Conservation (phyloP, 2,329 filamentous ascomycete genomes). For the Curvularia eragrostidis region DNA sequence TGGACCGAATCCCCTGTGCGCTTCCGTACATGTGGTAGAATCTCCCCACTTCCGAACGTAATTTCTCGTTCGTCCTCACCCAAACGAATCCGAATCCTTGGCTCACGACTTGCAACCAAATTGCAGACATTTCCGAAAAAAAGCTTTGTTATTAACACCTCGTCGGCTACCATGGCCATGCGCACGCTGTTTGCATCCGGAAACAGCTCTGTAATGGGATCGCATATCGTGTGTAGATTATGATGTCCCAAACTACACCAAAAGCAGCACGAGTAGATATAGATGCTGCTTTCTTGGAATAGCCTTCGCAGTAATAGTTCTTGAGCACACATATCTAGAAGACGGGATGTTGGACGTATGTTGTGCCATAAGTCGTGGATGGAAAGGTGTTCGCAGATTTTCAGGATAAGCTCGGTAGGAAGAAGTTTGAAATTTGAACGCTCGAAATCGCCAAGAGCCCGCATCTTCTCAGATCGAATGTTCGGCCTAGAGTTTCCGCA, state of each 20-base stretch:
- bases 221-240: neutral
- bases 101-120: conserved; percentile 6
- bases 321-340: conserved; percentile 10
- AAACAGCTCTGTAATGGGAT: conserved; percentile 6
- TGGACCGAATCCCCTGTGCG: neutral
- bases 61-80: conserved; percentile 1
- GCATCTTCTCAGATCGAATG: neutral
- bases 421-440: neutral
- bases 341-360: conserved; percentile 9
- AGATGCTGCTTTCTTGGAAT: conserved; percentile 5
- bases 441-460: neutral
- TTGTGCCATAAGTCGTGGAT: conserved; percentile 10
- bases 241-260: conserved; percentile 14
- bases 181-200: conserved; percentile 1
- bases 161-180: conserved; percentile 5
- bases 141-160: conserved; percentile 1
- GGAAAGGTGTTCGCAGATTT: conserved; percentile 10
- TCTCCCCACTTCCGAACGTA: conserved; percentile 1
- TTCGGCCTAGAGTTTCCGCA: neutral
- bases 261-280: conserved; percentile 16
- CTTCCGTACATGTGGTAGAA: neutral
- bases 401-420: conserved; percentile 12
- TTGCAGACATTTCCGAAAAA: conserved; percentile 7
- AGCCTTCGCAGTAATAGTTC: conserved; percentile 9
- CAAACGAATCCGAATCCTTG: conserved; percentile 7